Evolutionary conservation across 2,329 filamentous ascomycete genomes (phyloP), one percentile per base, ranked within the genome.

Genomic region (Didymella keratinophila): DNA sequence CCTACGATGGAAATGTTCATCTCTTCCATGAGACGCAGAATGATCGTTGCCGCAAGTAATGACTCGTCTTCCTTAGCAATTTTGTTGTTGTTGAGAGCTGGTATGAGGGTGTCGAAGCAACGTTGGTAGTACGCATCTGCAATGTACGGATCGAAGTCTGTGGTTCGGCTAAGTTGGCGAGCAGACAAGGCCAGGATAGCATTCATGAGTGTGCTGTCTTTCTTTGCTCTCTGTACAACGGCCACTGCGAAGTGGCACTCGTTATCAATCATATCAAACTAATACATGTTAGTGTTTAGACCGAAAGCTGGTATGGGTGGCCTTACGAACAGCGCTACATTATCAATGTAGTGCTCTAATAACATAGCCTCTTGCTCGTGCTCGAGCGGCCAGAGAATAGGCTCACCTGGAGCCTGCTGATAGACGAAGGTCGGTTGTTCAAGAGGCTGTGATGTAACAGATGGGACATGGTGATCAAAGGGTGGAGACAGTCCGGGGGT

Each of bases 131-230:
- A 79, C 4, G 75, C 74, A 60, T 79, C 78, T 7, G 78, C 77
- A 11, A 79, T 73, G 46, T 75, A 78, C 6, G 78, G 70, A 53
- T 79, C 76, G 48, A 78, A 78, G 14, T 69, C 63, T 1, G 71
- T 69, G 10, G 74, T 79, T 7, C 76, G 73, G 56, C 78, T 79
- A 14, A 80, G 65, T 55, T 79, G 78, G 27, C 77, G 76, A 18
- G 78, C 78, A 21, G 78, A 79, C 28, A 80, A 60, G 20, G 78
- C 78, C 48, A 80, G 65, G 25, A 80, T 76, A 23, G 78, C 78
- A 42, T 80, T 78, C 70, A 79, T 78, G 16, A 80, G 49, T 5
- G 76, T 77, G 47, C 71, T 75, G 50, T 76, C 76, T 23, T 71
- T 72, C 59, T 75, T 74, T 14, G 75, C 74, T 51, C 70, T 64